These are phyloP conservation scores for Quercus engelmannii DNA, from an alignment of 306 rosid species.

Conservation along the genomic window DNA sequence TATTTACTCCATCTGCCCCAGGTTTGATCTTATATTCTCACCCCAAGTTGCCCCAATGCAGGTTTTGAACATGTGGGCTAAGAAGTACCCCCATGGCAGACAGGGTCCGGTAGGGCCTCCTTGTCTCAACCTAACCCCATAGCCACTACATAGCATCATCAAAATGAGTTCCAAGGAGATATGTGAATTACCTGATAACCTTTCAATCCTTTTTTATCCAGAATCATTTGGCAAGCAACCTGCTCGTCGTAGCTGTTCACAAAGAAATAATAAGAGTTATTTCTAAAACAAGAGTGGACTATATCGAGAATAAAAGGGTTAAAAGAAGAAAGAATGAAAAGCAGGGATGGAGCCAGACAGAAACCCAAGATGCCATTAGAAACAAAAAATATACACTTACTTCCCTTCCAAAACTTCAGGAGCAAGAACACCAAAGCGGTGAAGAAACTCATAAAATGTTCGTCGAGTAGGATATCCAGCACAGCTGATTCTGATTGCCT, in stretches of 20 bases:
- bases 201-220: constrained; percentile 85
- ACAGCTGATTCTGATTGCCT: constrained; percentile 99
- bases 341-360: neutral
- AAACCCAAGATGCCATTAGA: neutral
- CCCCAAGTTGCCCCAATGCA: neutral
- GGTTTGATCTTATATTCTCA: neutral
- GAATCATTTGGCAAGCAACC: constrained; percentile 86
- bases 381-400: constrained; percentile 48
- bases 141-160: constrained; percentile 17
- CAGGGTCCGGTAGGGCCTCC: neutral
- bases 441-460: constrained; percentile 93
- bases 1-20: neutral
- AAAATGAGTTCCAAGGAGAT: constrained; percentile 22
- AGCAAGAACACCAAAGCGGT: constrained; percentile 96
- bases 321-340: neutral
- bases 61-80: neutral
- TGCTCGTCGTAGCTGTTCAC: constrained; percentile 84
- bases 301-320: neutral
- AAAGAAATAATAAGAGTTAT: constrained; percentile 18
- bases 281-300: neutral
- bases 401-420: constrained; percentile 95
- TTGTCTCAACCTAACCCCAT: neutral
- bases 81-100: neutral
- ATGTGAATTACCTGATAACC: constrained; percentile 89
- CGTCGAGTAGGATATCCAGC: constrained; percentile 99